Conservation (phyloP, 2,329 filamentous ascomycete species). For the Westerdykella ornata region DNA sequence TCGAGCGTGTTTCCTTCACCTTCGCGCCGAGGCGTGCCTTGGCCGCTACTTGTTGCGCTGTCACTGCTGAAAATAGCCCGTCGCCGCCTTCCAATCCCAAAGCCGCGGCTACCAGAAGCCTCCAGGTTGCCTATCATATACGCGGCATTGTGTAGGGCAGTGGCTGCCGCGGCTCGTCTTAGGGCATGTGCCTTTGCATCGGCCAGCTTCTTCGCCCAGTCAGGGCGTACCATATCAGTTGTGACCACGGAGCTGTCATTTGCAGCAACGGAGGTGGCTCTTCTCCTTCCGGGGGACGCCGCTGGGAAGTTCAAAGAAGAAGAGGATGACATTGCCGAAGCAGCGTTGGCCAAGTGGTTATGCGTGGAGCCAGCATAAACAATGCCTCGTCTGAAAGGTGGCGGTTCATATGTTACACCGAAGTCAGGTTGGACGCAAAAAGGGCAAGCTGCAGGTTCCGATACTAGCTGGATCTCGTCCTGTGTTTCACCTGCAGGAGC, state of each 20-base stretch:
- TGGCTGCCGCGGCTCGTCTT: slow-evolving; percentile 82
- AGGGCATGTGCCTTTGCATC: slow-evolving; percentile 79
- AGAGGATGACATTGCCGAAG: slow-evolving; percentile 77
- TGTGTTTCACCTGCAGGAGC: slow-evolving; percentile 41
- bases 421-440: slow-evolving; percentile 95
- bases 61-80: slow-evolving; percentile 48
- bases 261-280: slow-evolving; percentile 68
- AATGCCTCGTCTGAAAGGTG: slow-evolving; percentile 79
- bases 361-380: slow-evolving; percentile 55
- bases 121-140: slow-evolving; percentile 68
- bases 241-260: slow-evolving; percentile 81
- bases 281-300: slow-evolving; percentile 45
- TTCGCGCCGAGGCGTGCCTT: slow-evolving; percentile 39
- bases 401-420: slow-evolving; percentile 88
- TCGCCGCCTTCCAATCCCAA: slow-evolving; percentile 43
- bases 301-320: slow-evolving; percentile 64
- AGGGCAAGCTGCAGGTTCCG: slow-evolving; percentile 84
- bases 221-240: slow-evolving; percentile 84
- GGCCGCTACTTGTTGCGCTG: slow-evolving; percentile 41
- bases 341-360: slow-evolving; percentile 48
- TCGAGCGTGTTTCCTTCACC: slow-evolving; percentile 27
- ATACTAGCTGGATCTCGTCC: slow-evolving; percentile 63
- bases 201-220: slow-evolving; percentile 87
- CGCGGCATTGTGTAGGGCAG: slow-evolving; percentile 87
- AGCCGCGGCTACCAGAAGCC: slow-evolving; percentile 43